Base-by-base conservation (phyloP, 306 rosid species). In the Fragaria vesca region DNA sequence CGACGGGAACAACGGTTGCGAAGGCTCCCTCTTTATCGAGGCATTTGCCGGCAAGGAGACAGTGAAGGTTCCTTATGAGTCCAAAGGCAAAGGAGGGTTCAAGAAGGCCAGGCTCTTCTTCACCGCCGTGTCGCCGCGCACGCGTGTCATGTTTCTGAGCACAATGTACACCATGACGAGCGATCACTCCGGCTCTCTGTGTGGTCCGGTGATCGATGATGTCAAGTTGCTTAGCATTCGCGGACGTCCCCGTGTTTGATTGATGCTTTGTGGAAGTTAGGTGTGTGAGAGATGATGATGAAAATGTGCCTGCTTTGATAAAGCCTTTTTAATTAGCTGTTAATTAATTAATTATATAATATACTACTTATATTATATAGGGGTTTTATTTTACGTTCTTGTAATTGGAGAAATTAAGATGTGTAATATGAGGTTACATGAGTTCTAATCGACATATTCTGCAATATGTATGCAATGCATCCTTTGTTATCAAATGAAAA, bases 131-230 rank as follows among this genome's bases (percentile, higher is more conserved):
- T 51, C 86, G 5, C 5, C 47, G 30, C 90, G 87, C 24, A 91
- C 95, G 0, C 82, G 91, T 0, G n/a, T 93, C 20, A 83, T 82
- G 86, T 93, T 93, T 79, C 79, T 76, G 3, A 91, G 97, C 85
- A 58, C 91, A 1, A 83, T 83, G 60, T 93, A 93, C 76, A 84
- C 89, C 69, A 91, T 87, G 93, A 77, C 83, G 71, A 81, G 55
- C 50, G 98, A 91, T 80, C 81, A 90, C 69, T 81, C 91, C 17
- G 96, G 93, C 6, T 85, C 97, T 0, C 87, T 93, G 10, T 93
- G 98, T 82, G 98, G 93, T 42, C 98, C 98, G 2, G 83, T 89
- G 2, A 76, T 93, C 1, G 98, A 93, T 69, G 95, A 93, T 69
- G 91, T 89, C 0, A 93, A 80, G 73, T 85, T 93, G 87, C 72